Percentiles rank a stretch among this genome's conserved stretches.
Evolutionary conservation across 257 asterid species (phyloP).

Genomic region (Sherardia arvensis): DNA sequence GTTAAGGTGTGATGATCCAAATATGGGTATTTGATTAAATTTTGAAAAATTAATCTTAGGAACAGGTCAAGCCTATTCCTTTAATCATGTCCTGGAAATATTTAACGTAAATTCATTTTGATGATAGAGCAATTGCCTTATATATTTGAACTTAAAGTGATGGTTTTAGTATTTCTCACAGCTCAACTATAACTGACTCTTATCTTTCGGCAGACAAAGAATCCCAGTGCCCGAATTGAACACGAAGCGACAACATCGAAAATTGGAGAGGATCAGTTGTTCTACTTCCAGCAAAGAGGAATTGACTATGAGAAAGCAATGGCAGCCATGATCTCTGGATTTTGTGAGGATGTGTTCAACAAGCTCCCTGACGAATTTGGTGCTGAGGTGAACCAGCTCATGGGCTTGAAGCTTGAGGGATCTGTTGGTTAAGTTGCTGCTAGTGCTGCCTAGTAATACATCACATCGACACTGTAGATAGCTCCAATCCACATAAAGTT

Average conservation of each 20-base stretch:
- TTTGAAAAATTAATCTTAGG: too few relatives aligned
- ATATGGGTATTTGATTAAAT: not conserved
- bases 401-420: constrained; percentile 95
- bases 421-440: constrained; percentile 55
- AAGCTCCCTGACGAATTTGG: constrained; percentile 93
- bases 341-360: constrained; percentile 81
- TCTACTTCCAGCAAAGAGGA: constrained; percentile 94
- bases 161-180: not conserved
- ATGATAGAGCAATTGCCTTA: not conserved
- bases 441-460: not conserved
- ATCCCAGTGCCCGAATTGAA: constrained; percentile 60
- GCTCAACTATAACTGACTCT: not conserved
- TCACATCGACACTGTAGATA: not conserved
- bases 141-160: not conserved
- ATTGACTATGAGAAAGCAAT: constrained; percentile 87
- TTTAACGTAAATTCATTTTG: not conserved
- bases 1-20: not conserved
- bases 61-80: not conserved
- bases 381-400: constrained; percentile 87
- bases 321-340: constrained; percentile 99
- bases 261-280: constrained; percentile 88
- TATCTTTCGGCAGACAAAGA: constrained; percentile 40
- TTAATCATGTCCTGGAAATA: not conserved
- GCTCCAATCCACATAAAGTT: not conserved
- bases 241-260: constrained; percentile 95